phyloP scores from a whole-genome alignment of 2,329 filamentous ascomycete genomes.

The Claviceps cyperi region DNA sequence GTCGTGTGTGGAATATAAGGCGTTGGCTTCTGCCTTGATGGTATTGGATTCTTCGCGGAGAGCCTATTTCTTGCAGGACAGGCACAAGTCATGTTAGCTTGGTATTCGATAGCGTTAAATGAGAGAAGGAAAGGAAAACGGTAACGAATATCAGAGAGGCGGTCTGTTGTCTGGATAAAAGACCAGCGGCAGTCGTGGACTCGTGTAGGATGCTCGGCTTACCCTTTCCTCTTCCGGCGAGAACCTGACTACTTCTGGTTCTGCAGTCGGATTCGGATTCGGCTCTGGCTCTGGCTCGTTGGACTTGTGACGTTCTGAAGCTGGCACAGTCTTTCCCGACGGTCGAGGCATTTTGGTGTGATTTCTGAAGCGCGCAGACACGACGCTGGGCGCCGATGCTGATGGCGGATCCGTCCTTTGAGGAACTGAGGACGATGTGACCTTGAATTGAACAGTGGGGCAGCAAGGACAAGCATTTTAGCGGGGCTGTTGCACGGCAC shows the following conservation, averaged over 20 bases:
- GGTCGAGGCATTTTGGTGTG: not conserved
- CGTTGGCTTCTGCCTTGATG: slow-evolving; percentile 64
- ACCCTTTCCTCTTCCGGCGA: slow-evolving; percentile 43
- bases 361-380: not conserved
- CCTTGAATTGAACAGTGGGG: no score
- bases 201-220: slow-evolving; percentile 5
- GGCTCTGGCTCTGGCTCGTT: not conserved
- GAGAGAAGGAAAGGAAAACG: not conserved
- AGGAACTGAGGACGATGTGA: not conserved
- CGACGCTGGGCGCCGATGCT: not conserved
- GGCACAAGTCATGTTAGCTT: not conserved
- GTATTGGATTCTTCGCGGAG: slow-evolving; percentile 58
- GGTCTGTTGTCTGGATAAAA: not conserved
- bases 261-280: slow-evolving; percentile 6
- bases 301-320: not conserved
- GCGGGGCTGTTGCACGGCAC: no score
- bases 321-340: not conserved
- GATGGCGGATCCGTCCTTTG: not conserved
- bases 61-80: slow-evolving; percentile 26
- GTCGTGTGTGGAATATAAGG: slow-evolving; percentile 56
- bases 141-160: not conserved
- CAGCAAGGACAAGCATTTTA: no score
- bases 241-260: slow-evolving; percentile 23
- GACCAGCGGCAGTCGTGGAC: no score
- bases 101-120: no score